Percentiles rank a stretch among this genome's conserved stretches.
Evolutionary conservation across 169 alveolate species (phyloP).

Genomic region (Babesia gibsoni): DNA sequence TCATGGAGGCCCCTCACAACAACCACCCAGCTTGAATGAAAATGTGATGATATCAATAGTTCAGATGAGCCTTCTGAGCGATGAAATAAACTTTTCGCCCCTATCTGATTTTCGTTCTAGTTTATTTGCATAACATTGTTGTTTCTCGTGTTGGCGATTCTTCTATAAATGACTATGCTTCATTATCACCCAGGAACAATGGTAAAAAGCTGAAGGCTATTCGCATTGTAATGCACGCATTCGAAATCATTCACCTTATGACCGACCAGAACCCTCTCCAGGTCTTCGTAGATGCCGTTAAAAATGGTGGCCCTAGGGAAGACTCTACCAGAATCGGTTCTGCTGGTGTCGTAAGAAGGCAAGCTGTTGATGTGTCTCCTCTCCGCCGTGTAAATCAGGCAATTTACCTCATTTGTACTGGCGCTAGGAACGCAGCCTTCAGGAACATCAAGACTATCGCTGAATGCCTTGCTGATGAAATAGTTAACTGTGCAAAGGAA

Average conservation of each 20-base stretch:
- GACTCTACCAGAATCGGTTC: constrained; percentile 98
- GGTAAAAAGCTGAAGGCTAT: constrained; percentile 98
- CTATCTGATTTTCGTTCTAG: constrained; percentile 62
- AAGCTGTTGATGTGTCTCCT: constrained; percentile 99
- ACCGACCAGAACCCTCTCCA: constrained; percentile 98
- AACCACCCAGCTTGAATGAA: neutral
- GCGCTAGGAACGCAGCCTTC: constrained; percentile 96
- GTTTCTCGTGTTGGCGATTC: constrained; percentile 79
- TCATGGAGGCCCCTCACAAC: neutral
- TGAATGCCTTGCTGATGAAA: constrained; percentile 99
- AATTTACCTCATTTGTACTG: constrained; percentile 95
- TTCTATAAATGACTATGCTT: neutral
- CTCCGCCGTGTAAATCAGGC: constrained; percentile 99
- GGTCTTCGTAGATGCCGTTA: constrained; percentile 95
- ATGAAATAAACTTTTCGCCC: constrained; percentile 70
- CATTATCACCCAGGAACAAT: constrained; percentile 85
- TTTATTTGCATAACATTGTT: neutral
- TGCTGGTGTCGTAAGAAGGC: constrained; percentile 98
- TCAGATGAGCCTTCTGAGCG: constrained; percentile 47
- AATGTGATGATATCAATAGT: constrained; percentile 58
- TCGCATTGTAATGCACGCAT: constrained; percentile 96
- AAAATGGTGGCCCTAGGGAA: constrained; percentile 99
- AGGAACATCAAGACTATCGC: constrained; percentile 97
- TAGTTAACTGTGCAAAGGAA: constrained; percentile 96
- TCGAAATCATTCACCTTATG: constrained; percentile 95